phyloP scores from a whole-genome alignment of 2,329 filamentous ascomycete species.

The Pseudopyrenochaeta lycopersici region DNA sequence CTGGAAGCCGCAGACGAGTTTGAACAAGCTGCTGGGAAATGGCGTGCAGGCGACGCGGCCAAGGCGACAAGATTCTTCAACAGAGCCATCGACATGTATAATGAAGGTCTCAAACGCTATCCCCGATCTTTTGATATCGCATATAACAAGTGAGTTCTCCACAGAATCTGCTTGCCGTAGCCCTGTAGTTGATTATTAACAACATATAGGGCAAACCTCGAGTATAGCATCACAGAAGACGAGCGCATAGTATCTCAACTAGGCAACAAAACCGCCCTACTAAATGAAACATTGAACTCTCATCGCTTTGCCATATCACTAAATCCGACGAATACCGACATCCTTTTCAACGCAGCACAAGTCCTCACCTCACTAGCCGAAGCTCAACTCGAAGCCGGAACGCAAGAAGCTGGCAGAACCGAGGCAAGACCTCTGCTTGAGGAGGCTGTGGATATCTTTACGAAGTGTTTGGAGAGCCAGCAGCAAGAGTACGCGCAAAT shows the following conservation, averaged over 20 bases:
- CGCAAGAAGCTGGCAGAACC: constrained; percentile 49
- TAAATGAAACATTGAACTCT: constrained; percentile 69
- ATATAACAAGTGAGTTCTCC: constrained; percentile 71
- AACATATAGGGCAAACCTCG: constrained; percentile 66
- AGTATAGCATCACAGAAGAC: constrained; percentile 75
- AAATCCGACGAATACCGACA: constrained; percentile 70
- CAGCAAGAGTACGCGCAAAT: constrained; percentile 56
- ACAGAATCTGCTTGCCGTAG: neutral
- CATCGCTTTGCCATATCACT: constrained; percentile 69
- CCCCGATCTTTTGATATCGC: constrained; percentile 73
- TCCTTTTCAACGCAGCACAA: constrained; percentile 76
- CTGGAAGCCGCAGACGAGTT: constrained; percentile 72
- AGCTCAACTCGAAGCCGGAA: constrained; percentile 62
- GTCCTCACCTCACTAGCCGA: constrained; percentile 74
- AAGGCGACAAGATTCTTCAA: constrained; percentile 71
- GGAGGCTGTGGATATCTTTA: constrained; percentile 69
- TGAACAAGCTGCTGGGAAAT: constrained; percentile 78
- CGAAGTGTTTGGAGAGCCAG: constrained; percentile 57
- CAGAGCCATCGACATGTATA: constrained; percentile 72
- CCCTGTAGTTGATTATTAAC: constrained; percentile 1
- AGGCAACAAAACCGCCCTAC: constrained; percentile 62
- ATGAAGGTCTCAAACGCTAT: constrained; percentile 68
- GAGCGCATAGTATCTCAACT: constrained; percentile 68
- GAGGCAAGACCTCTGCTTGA: constrained; percentile 64
- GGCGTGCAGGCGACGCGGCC: constrained; percentile 73